These are phyloP conservation scores for Penicillium roqueforti DNA, from an alignment of 495 filamentous ascomycete genomes.

Conservation along the genomic window DNA sequence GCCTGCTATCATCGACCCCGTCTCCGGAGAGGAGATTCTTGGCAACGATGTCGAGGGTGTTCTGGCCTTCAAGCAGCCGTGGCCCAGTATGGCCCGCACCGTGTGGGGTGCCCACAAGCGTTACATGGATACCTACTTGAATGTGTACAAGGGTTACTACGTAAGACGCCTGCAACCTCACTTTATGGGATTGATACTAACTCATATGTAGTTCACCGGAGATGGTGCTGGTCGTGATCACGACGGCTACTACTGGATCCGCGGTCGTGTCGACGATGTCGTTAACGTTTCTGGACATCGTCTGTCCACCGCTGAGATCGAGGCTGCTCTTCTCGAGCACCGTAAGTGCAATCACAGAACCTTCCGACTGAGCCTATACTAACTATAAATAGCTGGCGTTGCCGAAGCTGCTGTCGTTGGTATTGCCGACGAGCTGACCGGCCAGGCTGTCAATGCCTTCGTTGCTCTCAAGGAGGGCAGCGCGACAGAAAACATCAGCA, in stretches of 20 bases:
- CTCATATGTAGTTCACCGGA: conserved; percentile 74
- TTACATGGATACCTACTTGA: conserved; percentile 98
- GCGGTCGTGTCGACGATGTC: conserved; percentile 96
- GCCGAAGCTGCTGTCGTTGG: conserved; percentile 96
- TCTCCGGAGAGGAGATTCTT: conserved; percentile 87
- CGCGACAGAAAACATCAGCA: conserved; percentile 76
- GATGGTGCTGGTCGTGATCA: conserved; percentile 96
- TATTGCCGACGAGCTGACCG: conserved; percentile 86
- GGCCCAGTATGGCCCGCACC: conserved; percentile 98
- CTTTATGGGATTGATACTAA: conserved; percentile 29
- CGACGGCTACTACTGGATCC: conserved; percentile 99
- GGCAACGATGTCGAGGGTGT: conserved; percentile 99
- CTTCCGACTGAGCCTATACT: not conserved
- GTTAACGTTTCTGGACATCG: conserved; percentile 97
- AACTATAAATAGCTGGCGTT: conserved; percentile 45
- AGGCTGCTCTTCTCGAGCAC: conserved; percentile 93
- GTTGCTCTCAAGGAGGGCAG: conserved; percentile 86
- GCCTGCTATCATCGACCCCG: conserved; percentile 95
- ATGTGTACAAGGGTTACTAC: conserved; percentile 98
- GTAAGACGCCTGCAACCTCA: conserved; percentile 49
- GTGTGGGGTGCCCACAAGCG: conserved; percentile 98
- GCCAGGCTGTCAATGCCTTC: conserved; percentile 96
- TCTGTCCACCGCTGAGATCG: conserved; percentile 95
- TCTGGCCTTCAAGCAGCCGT: conserved; percentile 94
- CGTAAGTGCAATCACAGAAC: conserved; percentile 40